Conservation (phyloP, 257 asterid genomes). For the Misopates orontium region DNA sequence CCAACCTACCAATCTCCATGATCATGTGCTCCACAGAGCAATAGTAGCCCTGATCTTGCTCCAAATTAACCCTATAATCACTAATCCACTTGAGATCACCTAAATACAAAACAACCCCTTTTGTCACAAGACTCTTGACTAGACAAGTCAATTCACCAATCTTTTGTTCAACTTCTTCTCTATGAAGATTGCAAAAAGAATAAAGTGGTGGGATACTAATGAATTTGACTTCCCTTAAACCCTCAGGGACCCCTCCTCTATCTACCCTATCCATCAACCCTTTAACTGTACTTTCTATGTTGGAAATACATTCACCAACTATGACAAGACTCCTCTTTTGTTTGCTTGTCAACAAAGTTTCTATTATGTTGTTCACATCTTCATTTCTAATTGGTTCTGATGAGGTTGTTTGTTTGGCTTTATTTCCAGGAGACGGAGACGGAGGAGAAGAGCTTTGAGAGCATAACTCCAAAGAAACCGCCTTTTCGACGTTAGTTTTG, state of each 20-base stretch:
- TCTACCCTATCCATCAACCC: constrained; percentile 61
- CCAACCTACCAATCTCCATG: constrained; percentile 67
- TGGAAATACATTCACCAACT: constrained; percentile 58
- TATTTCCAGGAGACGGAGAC: not conserved
- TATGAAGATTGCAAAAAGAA: constrained; percentile 48
- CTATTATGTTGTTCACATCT: constrained; percentile 49
- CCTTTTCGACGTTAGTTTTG: constrained; percentile 65
- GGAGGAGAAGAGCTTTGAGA: constrained; percentile 26
- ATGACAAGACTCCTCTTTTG: constrained; percentile 47
- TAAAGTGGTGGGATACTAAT: constrained; percentile 54
- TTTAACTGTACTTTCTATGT: constrained; percentile 45
- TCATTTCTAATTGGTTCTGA: constrained; percentile 35
- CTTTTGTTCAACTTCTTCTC: constrained; percentile 66
- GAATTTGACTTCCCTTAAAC: constrained; percentile 55
- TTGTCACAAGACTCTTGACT: constrained; percentile 47
- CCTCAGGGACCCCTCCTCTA: constrained; percentile 47
- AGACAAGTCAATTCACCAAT: constrained; percentile 54
- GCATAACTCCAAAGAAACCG: constrained; percentile 43
- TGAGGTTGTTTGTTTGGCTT: constrained; percentile 22
- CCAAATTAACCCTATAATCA: constrained; percentile 50
- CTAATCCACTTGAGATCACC: constrained; percentile 84
- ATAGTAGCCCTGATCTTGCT: constrained; percentile 43
- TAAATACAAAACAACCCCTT: constrained; percentile 76
- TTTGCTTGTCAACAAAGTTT: constrained; percentile 31
- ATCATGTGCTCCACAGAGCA: constrained; percentile 82